Conservation (phyloP, 306 rosid genomes). For the Begonia peltatifolia region DNA sequence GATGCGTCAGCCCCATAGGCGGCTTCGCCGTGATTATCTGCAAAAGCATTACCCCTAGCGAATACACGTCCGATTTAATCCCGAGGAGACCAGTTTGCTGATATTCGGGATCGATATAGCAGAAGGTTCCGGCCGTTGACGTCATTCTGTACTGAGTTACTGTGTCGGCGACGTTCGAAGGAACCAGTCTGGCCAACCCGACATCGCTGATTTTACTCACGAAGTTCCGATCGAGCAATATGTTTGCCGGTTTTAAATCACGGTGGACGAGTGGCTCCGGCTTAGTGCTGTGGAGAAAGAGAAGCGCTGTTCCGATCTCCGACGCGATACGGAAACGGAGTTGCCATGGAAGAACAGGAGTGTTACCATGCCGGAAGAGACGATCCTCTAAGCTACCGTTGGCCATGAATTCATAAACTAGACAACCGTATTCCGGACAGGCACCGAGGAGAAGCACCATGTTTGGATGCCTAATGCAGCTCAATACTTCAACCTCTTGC, state of each 20-base stretch:
- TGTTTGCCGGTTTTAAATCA: conserved; percentile 4
- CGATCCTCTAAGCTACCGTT: conserved; percentile 49
- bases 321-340: conserved; percentile 8
- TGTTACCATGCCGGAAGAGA: conserved; percentile 14
- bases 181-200: conserved; percentile 15
- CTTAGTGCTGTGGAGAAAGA: conserved; percentile 9
- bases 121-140: conserved; percentile 16
- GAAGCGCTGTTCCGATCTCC: conserved; percentile 8
- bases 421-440: conserved; percentile 41
- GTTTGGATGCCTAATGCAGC: conserved; percentile 42
- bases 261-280: conserved; percentile 12
- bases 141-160: conserved; percentile 16
- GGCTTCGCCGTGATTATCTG: conserved; percentile 13
- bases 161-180: conserved; percentile 6
- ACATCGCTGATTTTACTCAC: conserved; percentile 8
- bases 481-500: conserved; percentile 44
- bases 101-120: conserved; percentile 14
- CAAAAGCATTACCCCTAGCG: conserved; percentile 13
- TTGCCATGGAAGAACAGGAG: conserved; percentile 33
- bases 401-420: conserved; percentile 44
- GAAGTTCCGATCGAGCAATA: conserved; percentile 4
- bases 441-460: conserved; percentile 54
- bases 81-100: conserved; percentile 15
- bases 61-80: conserved; percentile 15
- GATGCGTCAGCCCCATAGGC: conserved; percentile 16